A percentile compares a stretch with the other conserved stretches of the same genome.
phyloP scores from a whole-genome alignment of 2,329 filamentous ascomycete species.

The Metarhizium anisopliae region DNA sequence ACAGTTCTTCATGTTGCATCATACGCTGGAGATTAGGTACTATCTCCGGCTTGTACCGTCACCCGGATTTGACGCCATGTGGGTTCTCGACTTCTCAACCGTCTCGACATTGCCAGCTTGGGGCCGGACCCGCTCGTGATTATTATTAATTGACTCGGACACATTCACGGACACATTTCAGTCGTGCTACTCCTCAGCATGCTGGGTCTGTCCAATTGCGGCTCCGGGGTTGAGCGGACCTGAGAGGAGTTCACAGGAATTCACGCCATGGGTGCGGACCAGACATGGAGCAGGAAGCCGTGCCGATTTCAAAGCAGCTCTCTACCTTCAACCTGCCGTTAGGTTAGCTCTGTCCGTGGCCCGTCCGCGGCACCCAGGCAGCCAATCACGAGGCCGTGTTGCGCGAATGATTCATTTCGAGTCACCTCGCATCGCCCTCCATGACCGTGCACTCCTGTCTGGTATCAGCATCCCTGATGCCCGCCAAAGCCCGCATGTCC shows the following conservation, averaged over 20 bases:
- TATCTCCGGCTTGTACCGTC: neutral
- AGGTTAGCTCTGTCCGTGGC: neutral
- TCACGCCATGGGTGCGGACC: neutral
- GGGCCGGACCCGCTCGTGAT: neutral
- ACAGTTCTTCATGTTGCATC: neutral
- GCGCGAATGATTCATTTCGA: neutral
- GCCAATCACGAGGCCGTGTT: neutral
- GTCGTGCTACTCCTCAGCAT: too few species aligned
- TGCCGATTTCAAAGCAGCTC: neutral
- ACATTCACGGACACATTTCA: too few species aligned
- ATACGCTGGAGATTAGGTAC: constrained; percentile 5
- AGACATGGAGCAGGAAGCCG: too few species aligned
- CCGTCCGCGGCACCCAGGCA: neutral
- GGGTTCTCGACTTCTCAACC: neutral
- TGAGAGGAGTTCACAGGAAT: neutral
- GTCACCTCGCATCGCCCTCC: neutral
- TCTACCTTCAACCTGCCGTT: neutral
- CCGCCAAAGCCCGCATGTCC: too few species aligned
- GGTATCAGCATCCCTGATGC: too few species aligned
- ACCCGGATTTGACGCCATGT: neutral
- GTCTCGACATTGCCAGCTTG: neutral
- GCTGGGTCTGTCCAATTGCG: neutral
- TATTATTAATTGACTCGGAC: neutral
- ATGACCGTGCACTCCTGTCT: too few species aligned
- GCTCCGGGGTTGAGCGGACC: neutral